Evolutionary conservation across 139 green algal species (phyloP).

Genomic region (Trebouxia sp.): DNA sequence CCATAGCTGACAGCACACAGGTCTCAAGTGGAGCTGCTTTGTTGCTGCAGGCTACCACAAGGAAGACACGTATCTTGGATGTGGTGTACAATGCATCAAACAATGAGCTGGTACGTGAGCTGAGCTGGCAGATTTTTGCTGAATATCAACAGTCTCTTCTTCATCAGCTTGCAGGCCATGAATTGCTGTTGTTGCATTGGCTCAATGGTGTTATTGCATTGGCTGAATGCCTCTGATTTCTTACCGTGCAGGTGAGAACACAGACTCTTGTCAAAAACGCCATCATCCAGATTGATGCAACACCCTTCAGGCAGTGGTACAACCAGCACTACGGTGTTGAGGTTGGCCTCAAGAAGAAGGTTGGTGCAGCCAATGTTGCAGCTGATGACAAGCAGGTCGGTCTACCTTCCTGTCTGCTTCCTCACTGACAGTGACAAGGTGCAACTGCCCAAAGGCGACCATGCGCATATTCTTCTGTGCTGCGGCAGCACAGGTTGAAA

Average conservation of each 20-base stretch:
- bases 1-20: no score
- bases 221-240: neutral
- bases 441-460: no score
- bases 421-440: no score
- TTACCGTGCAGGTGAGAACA: constrained; percentile 76
- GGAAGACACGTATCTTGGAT: constrained; percentile 96
- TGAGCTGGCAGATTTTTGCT: neutral
- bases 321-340: constrained; percentile 96
- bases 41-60: constrained; percentile 80
- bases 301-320: constrained; percentile 96
- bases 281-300: constrained; percentile 92
- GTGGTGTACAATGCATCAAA: constrained; percentile 99
- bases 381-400: constrained; percentile 28
- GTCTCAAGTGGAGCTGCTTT: no score
- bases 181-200: no score
- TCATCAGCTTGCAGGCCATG: no score
- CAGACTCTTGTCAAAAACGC: constrained; percentile 99
- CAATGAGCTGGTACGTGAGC: constrained; percentile 98
- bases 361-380: constrained; percentile 35
- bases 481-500: no score
- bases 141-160: no score
- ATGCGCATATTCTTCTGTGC: no score
- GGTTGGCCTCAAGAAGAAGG: constrained; percentile 87
- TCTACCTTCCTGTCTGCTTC: neutral
- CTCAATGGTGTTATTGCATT: no score